Percentiles rank a stretch among this genome's conserved stretches.
Conservation (phyloP, 1,284 basidiomycete genomes). For the Cutaneotrichosporon cyanovorans region DNA sequence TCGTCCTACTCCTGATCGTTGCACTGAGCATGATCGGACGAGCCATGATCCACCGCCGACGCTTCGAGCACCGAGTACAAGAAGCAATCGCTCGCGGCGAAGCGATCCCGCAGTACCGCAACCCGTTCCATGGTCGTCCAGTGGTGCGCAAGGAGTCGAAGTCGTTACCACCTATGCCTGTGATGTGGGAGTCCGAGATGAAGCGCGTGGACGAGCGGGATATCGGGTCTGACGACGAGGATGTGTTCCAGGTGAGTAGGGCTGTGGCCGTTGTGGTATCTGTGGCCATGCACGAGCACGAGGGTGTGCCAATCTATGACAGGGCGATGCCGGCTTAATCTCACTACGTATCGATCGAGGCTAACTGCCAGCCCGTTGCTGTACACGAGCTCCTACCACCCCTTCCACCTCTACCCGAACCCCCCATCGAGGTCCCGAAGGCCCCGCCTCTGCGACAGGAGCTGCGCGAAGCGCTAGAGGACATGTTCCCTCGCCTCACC, state of each 20-base stretch:
- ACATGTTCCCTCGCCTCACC: constrained; percentile 6
- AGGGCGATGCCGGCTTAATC: too few species aligned
- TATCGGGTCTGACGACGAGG: neutral
- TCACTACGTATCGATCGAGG: too few species aligned
- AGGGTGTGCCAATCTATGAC: too few species aligned
- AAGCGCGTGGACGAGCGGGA: constrained; percentile 13
- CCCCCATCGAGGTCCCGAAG: too few species aligned
- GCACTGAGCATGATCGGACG: constrained; percentile 34
- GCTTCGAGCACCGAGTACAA: constrained; percentile 32
- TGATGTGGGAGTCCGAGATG: constrained; percentile 38
- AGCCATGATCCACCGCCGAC: constrained; percentile 34
- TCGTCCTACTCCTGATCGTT: constrained; percentile 37
- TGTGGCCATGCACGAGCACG: too few species aligned
- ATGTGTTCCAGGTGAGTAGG: neutral
- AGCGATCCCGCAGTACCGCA: constrained; percentile 23
- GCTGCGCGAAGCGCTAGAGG: constrained; percentile 2
- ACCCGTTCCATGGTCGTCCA: constrained; percentile 3
- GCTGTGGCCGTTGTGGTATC: too few species aligned
- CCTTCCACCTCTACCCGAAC: too few species aligned
- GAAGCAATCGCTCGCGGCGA: constrained; percentile 36
- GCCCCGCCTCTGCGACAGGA: neutral
- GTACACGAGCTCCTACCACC: too few species aligned
- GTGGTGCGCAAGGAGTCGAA: constrained; percentile 18
- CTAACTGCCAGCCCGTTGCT: too few species aligned
- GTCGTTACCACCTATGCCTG: constrained; percentile 32